phyloP scores from a whole-genome alignment of 371 early-diverging fungal species.

The Synchytrium microbalum region DNA sequence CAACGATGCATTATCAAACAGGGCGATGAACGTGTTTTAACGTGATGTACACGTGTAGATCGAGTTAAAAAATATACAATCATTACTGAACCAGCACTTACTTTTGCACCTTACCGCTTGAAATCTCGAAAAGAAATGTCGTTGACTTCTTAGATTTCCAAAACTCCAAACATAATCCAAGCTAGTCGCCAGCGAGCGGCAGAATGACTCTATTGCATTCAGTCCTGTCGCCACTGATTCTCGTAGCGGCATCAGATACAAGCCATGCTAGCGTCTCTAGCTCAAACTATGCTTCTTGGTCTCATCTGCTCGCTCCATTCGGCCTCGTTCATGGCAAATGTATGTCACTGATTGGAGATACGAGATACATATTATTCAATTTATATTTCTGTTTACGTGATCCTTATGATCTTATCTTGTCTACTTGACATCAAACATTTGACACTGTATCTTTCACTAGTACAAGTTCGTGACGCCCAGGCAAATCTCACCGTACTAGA shows the following conservation, averaged over 20 bases:
- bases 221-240: not conserved
- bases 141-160: too few species aligned
- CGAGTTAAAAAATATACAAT: too few species aligned
- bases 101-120: too few species aligned
- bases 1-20: too few species aligned
- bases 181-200: too few species aligned
- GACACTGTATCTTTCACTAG: conserved; percentile 26
- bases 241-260: not conserved
- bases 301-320: not conserved
- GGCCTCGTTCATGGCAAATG: not conserved
- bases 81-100: too few species aligned
- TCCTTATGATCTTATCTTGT: not conserved
- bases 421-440: too few species aligned
- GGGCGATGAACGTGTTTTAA: too few species aligned
- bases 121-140: too few species aligned
- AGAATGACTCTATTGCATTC: not conserved
- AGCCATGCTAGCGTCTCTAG: not conserved
- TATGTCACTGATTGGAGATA: not conserved
- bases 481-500: conserved; percentile 56
- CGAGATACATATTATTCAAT: not conserved
- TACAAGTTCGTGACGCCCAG: conserved; percentile 60
- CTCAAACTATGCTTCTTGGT: not conserved
- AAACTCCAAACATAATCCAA: too few species aligned
- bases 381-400: not conserved
- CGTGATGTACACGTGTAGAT: too few species aligned